These are phyloP conservation scores for Pseudogymnoascus destructans DNA, from an alignment of 2,329 filamentous ascomycete species.

Conservation along the genomic window DNA sequence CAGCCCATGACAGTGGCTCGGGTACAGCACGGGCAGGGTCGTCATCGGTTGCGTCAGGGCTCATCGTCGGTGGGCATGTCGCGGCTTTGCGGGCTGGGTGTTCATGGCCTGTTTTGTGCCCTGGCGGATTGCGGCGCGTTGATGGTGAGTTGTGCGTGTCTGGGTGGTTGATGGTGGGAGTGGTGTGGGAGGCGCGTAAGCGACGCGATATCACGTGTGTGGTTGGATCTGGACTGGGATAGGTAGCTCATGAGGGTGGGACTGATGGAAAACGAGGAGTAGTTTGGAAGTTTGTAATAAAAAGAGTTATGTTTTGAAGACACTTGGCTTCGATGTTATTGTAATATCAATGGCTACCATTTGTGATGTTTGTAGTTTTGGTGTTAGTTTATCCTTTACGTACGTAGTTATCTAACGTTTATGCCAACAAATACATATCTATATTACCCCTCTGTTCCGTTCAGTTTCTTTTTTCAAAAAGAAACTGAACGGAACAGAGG, in stretches of 20 bases:
- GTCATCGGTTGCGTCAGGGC: constrained; percentile 5
- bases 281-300: background rate
- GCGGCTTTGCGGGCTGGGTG: background rate
- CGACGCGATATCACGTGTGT: background rate
- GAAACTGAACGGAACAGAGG: too few species aligned
- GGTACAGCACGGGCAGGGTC: constrained; percentile 34
- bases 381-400: background rate
- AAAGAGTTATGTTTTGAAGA: background rate
- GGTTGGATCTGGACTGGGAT: background rate
- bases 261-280: background rate
- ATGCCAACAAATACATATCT: background rate
- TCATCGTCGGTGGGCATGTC: constrained; percentile 10
- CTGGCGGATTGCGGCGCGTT: background rate
- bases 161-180: background rate
- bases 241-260: background rate
- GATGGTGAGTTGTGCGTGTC: background rate
- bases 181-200: background rate
- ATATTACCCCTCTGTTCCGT: background rate
- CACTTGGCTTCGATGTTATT: background rate
- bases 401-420: background rate
- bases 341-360: background rate
- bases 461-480: too few species aligned
- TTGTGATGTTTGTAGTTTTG: background rate
- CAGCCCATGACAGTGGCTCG: constrained; percentile 49
- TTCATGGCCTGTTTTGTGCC: background rate